Percentiles rank a stretch among this genome's conserved stretches.
These are phyloP conservation scores for Asterophora parasitica DNA, from an alignment of 768 basidiomycete genomes.

Conservation along the genomic window DNA sequence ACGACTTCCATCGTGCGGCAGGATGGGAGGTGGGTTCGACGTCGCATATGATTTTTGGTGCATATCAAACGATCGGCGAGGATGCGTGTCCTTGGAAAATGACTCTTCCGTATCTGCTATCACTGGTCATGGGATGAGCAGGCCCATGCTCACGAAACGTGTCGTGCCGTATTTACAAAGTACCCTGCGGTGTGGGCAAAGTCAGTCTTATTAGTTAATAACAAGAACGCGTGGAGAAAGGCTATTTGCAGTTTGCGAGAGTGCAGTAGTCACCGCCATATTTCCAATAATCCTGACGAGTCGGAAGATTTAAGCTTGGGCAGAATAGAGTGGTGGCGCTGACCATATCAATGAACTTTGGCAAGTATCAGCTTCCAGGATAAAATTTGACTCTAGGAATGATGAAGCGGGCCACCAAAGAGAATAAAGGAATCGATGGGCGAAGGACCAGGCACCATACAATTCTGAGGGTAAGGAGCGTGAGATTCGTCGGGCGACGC, in stretches of 20 bases:
- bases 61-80: constrained; percentile 4
- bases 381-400: too few relatives aligned
- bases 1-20: background rate
- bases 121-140: background rate
- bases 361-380: too few relatives aligned
- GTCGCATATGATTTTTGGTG: background rate
- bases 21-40: background rate
- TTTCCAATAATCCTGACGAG: too few relatives aligned
- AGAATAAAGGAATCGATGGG: too few relatives aligned
- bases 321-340: too few relatives aligned
- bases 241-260: too few relatives aligned
- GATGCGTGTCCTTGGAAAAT: background rate
- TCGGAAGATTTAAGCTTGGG: too few relatives aligned
- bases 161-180: background rate
- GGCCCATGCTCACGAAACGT: background rate
- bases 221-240: background rate
- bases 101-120: background rate
- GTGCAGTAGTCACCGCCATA: too few relatives aligned
- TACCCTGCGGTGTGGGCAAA: background rate
- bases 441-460: background rate
- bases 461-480: too few relatives aligned
- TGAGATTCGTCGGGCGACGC: background rate
- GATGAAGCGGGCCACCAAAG: too few relatives aligned
- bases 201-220: background rate
- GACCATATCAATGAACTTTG: too few relatives aligned